Conservation (phyloP, 1,284 basidiomycete genomes). For the Ustilago sp. region DNA sequence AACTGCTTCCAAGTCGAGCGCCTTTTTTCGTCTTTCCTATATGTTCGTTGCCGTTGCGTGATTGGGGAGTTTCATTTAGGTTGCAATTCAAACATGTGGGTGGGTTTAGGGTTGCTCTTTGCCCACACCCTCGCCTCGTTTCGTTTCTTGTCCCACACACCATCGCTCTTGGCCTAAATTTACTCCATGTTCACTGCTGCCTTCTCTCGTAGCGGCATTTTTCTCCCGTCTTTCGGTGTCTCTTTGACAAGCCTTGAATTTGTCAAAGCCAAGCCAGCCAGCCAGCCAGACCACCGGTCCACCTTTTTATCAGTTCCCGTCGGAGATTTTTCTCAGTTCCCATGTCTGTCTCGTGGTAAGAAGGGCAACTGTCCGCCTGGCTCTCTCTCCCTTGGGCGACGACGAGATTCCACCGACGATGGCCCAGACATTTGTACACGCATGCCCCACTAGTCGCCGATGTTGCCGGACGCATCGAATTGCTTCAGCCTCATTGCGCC, state of each 20-base stretch:
- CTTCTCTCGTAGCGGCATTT: conserved; percentile 4
- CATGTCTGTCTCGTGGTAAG: not conserved
- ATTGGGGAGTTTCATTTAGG: conserved; percentile 15
- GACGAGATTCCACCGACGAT: conserved; percentile 8
- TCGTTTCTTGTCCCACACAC: not conserved
- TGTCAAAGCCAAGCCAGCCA: not conserved
- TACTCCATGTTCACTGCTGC: no score
- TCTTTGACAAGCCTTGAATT: conserved; percentile 1
- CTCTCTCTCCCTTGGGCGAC: not conserved
- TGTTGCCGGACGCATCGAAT: not conserved
- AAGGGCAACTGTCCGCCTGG: not conserved
- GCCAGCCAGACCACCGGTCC: not conserved
- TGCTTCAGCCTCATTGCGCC: not conserved
- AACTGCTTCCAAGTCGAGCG: not conserved
- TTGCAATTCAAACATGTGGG: conserved; percentile 27
- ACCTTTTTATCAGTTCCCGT: not conserved
- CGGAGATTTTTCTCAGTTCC: conserved; percentile 12
- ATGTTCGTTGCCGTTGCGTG: conserved; percentile 8
- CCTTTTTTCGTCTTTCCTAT: not conserved
- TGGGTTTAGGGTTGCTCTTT: conserved; percentile 29
- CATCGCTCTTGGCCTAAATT: conserved; percentile 4
- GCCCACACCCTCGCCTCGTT: not conserved
- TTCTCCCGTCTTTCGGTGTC: not conserved
- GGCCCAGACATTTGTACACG: not conserved
- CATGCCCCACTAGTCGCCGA: not conserved